Evolutionary conservation across 768 basidiomycete species (phyloP).

Genomic region (Phylloporus rhodoxanthus): DNA sequence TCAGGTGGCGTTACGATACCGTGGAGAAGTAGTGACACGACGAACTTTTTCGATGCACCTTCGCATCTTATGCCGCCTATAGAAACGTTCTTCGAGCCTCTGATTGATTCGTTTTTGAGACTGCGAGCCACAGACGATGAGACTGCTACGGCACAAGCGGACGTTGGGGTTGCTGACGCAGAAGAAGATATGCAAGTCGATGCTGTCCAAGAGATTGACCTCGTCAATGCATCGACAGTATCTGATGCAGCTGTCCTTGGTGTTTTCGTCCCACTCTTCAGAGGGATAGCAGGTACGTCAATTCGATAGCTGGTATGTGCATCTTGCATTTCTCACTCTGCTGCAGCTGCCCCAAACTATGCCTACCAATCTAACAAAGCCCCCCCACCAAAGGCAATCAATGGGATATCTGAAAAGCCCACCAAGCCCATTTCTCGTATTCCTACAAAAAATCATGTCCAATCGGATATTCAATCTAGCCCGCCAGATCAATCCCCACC

Average conservation of each 20-base stretch:
- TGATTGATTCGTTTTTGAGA: slow-evolving; percentile 46
- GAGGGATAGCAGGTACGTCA: slow-evolving; percentile 39
- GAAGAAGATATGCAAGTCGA: slow-evolving; percentile 45
- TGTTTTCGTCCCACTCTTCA: slow-evolving; percentile 61
- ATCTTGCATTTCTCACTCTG: slow-evolving; percentile 3
- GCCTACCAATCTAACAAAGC: slow-evolving; percentile 13
- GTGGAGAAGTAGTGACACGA: slow-evolving; percentile 39
- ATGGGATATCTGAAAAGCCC: slow-evolving; percentile 12
- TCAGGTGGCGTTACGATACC: slow-evolving; percentile 21
- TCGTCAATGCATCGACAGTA: slow-evolving; percentile 24
- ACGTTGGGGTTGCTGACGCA: slow-evolving; percentile 27
- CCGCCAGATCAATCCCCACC: slow-evolving; percentile 12
- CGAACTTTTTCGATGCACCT: slow-evolving; percentile 57
- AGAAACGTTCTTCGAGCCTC: slow-evolving; percentile 61
- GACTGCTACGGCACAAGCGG: slow-evolving; percentile 7
- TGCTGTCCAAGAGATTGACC: slow-evolving; percentile 12
- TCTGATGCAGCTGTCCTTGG: slow-evolving; percentile 54
- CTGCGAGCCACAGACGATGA: slow-evolving; percentile 23
- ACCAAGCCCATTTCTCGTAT: slow-evolving; percentile 8
- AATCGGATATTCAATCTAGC: slow-evolving; percentile 10
- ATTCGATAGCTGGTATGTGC: background rate
- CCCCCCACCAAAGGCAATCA: slow-evolving; percentile 11
- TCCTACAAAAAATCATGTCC: slow-evolving; percentile 18
- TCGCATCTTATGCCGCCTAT: slow-evolving; percentile 75
- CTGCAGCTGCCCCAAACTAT: slow-evolving; percentile 22